These are phyloP conservation scores for Penicillium sp. DNA, from an alignment of 2,329 filamentous ascomycete genomes.

Conservation along the genomic window DNA sequence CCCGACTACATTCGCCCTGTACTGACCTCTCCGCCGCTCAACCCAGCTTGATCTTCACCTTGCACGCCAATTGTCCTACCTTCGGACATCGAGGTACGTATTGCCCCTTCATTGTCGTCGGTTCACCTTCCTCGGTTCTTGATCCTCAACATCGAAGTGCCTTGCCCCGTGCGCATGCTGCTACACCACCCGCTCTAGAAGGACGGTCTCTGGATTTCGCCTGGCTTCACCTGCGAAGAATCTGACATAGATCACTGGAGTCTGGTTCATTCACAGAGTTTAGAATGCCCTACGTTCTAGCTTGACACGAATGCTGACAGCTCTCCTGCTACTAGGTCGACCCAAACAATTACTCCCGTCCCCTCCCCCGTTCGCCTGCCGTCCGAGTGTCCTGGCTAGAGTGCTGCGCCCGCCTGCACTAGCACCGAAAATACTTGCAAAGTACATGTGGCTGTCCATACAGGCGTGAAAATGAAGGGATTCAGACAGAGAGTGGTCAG, in stretches of 20 bases:
- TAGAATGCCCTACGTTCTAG: constrained; percentile 4
- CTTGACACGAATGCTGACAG: constrained; percentile 31
- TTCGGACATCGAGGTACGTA: constrained; percentile 20
- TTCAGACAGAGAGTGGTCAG: constrained; percentile 97
- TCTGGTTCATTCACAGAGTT: neutral
- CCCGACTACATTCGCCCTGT: constrained; percentile 24
- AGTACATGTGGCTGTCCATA: constrained; percentile 40
- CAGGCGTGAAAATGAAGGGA: constrained; percentile 77
- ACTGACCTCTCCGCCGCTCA: constrained; percentile 16
- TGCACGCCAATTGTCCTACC: constrained; percentile 22
- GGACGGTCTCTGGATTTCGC: constrained; percentile 17
- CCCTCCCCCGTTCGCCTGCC: constrained; percentile 18
- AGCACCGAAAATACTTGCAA: constrained; percentile 30
- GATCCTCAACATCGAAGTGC: constrained; percentile 11
- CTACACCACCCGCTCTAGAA: constrained; percentile 18
- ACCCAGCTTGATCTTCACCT: constrained; percentile 5
- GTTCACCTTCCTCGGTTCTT: constrained; percentile 9
- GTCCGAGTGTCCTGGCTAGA: constrained; percentile 34
- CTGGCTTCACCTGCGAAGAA: neutral
- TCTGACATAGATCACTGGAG: neutral
- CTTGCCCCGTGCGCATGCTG: constrained; percentile 28
- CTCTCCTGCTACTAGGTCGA: constrained; percentile 29
- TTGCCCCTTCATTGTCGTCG: neutral
- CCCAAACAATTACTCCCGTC: constrained; percentile 29
- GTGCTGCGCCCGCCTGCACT: constrained; percentile 40